phyloP scores from a whole-genome alignment of 257 asterid genomes.

The Leptodermis oblonga region DNA sequence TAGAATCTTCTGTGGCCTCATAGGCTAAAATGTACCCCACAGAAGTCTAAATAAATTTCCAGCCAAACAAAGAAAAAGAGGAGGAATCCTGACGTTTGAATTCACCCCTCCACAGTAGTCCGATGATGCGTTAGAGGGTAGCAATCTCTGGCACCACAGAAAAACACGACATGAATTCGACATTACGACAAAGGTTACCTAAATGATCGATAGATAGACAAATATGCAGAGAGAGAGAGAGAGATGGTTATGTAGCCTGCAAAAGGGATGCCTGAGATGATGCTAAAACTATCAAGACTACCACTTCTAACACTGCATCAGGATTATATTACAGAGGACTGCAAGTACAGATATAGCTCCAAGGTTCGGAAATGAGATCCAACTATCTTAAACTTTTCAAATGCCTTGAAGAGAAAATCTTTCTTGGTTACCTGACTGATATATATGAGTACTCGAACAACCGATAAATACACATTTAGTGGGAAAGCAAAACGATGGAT shows the following conservation, averaged over 20 bases:
- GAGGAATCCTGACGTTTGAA: not conserved
- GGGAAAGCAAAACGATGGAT: not conserved
- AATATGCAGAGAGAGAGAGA: not conserved
- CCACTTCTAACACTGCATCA: not conserved
- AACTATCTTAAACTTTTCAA: not conserved
- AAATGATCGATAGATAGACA: too few species aligned
- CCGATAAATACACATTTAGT: not conserved
- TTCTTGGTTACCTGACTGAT: not conserved
- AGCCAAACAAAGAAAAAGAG: not conserved
- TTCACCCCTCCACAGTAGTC: not conserved
- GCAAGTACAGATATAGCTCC: not conserved
- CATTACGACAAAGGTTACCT: too few species aligned
- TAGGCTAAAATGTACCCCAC: too few species aligned
- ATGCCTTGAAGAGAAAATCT: not conserved
- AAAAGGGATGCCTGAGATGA: not conserved
- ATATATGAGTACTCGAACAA: not conserved
- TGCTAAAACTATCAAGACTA: not conserved
- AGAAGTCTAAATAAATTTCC: not conserved
- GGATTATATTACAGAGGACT: not conserved
- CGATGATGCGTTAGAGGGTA: too few species aligned
- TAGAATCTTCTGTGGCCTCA: too few species aligned
- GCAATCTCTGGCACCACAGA: too few species aligned
- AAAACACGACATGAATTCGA: too few species aligned
- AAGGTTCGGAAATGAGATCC: not conserved
- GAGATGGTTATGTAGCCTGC: not conserved